A percentile compares a stretch with the other conserved stretches of the same genome.
phyloP scores from a whole-genome alignment of 106 monocot genomes.

The Iris macrosiphon region DNA sequence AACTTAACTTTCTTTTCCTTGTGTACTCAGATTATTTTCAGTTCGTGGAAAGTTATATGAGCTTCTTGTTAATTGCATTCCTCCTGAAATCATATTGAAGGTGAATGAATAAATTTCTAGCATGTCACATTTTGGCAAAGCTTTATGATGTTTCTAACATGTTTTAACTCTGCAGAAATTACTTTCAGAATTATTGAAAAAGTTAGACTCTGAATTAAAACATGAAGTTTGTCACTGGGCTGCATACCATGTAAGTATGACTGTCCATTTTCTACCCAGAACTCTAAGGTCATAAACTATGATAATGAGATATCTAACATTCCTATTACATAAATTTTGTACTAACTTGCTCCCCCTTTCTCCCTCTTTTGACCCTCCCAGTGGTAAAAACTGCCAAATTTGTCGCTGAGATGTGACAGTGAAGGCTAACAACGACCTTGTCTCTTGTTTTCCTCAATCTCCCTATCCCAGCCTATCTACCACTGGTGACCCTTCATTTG shows the following conservation, averaged over 20 bases:
- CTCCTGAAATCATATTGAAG: slow-evolving; percentile 90
- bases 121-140: background rate
- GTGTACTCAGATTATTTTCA: slow-evolving; percentile 59
- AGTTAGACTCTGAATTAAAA: slow-evolving; percentile 90
- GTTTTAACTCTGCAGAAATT: slow-evolving; percentile 64
- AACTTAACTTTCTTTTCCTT: background rate
- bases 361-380: no score
- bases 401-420: no score
- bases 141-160: background rate
- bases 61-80: slow-evolving; percentile 90
- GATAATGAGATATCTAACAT: no score
- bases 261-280: background rate
- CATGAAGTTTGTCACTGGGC: slow-evolving; percentile 99
- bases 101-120: slow-evolving; percentile 17
- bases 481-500: no score
- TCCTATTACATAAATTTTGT: no score
- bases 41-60: slow-evolving; percentile 97
- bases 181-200: slow-evolving; percentile 83
- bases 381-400: no score
- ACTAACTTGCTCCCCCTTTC: no score
- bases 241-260: slow-evolving; percentile 83
- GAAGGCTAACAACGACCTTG: no score
- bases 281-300: no score
- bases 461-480: no score
- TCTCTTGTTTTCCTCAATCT: no score